Percentiles rank a stretch among this genome's conserved stretches.
These are phyloP conservation scores for Claviceps sp. DNA, from an alignment of 2,329 filamentous ascomycete species.

Conservation along the genomic window DNA sequence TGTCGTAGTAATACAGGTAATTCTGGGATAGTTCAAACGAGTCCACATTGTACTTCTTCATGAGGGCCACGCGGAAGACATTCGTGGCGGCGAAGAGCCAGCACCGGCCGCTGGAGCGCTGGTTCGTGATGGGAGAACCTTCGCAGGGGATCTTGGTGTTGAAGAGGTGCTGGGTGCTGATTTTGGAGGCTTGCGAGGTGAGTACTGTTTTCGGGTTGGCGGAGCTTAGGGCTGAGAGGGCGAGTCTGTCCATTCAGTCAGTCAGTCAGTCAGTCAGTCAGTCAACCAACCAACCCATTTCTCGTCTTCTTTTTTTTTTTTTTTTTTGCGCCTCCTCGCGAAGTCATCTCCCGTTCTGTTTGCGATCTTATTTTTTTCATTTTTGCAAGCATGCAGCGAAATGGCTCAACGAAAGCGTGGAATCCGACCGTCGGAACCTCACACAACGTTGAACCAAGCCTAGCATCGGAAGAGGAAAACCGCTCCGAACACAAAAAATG, in stretches of 20 bases:
- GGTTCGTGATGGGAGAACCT: constrained; percentile 73
- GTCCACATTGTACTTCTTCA: constrained; percentile 67
- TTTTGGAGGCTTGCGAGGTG: constrained; percentile 45
- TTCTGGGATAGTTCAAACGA: constrained; percentile 77
- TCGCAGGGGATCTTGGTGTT: constrained; percentile 73
- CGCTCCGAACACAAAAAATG: background rate
- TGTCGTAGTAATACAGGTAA: constrained; percentile 89
- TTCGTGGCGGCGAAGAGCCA: constrained; percentile 93
- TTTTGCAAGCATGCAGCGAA: too few relatives aligned
- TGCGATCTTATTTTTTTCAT: too few relatives aligned
- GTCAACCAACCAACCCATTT: too few relatives aligned
- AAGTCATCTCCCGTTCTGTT: too few relatives aligned
- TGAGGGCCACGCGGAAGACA: constrained; percentile 76
- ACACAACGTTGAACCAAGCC: too few relatives aligned
- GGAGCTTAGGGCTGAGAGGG: constrained; percentile 57
- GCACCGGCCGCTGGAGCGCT: constrained; percentile 68
- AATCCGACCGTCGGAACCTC: too few relatives aligned
- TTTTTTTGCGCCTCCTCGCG: too few relatives aligned
- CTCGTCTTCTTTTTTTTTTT: constrained; percentile 8
- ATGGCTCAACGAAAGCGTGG: too few relatives aligned
- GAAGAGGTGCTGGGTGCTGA: constrained; percentile 66
- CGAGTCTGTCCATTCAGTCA: constrained; percentile 39
- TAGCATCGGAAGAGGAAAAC: too few relatives aligned
- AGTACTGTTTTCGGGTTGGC: constrained; percentile 55
- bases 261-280: too few relatives aligned